These are phyloP conservation scores for Seiridium unicorne DNA, from an alignment of 2,329 filamentous ascomycete species.

Conservation along the genomic window DNA sequence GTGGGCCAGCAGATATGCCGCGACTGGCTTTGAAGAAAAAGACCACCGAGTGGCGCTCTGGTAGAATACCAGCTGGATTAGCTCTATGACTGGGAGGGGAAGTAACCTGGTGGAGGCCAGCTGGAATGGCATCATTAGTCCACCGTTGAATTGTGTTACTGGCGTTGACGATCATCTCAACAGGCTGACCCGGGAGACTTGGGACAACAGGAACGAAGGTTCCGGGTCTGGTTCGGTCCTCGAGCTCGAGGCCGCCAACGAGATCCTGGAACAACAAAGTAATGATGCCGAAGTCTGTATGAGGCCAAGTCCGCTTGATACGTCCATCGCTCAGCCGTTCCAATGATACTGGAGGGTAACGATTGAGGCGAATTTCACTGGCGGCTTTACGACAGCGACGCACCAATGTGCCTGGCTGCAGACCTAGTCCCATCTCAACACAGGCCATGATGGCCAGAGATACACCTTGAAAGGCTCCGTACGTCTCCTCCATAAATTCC, in stretches of 20 bases:
- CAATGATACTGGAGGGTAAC: slow-evolving; percentile 8
- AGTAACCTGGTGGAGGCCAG: slow-evolving; percentile 7
- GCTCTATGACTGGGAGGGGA: not conserved
- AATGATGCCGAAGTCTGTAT: slow-evolving; percentile 9
- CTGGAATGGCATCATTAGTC: slow-evolving; percentile 6
- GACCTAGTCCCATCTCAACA: not conserved
- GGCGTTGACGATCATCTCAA: slow-evolving; percentile 5
- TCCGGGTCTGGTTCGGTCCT: slow-evolving; percentile 1
- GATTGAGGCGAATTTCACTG: slow-evolving; percentile 1
- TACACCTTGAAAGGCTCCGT: not conserved
- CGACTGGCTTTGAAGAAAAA: slow-evolving; percentile 9
- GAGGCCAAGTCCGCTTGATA: slow-evolving; percentile 7
- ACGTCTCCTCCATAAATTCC: not conserved
- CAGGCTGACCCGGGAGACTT: not conserved
- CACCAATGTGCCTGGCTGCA: not conserved
- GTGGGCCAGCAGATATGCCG: slow-evolving; percentile 1
- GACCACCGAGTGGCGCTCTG: slow-evolving; percentile 3
- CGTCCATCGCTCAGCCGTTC: too few species aligned
- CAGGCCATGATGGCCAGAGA: not conserved
- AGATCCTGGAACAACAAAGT: slow-evolving; percentile 8
- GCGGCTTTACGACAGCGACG: not conserved
- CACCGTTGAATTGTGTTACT: slow-evolving; percentile 9
- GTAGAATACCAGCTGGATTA: not conserved
- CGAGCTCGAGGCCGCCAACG: slow-evolving; percentile 7
- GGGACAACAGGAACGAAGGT: slow-evolving; percentile 3